A percentile compares a stretch with the other conserved stretches of the same genome.
Conservation (phyloP, 768 basidiomycete genomes). For the Mycena polygramma region DNA sequence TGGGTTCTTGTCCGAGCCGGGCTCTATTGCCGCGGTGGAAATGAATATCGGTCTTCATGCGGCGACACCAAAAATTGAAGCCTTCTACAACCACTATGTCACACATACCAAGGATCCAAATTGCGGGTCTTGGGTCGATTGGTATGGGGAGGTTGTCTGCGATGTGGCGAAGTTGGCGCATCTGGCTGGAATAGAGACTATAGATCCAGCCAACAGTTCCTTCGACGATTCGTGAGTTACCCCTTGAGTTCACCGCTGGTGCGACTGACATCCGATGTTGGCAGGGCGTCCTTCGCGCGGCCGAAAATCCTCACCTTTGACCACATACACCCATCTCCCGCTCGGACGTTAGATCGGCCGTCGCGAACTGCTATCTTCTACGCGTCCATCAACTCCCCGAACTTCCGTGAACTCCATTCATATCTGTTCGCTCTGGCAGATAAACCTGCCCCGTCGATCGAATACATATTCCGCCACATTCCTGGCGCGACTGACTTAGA, state of each 20-base stretch:
- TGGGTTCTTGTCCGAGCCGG: constrained; percentile 63
- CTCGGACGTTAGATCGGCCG: constrained; percentile 59
- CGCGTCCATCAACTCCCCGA: constrained; percentile 71
- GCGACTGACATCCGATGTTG: constrained; percentile 8
- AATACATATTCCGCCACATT: constrained; percentile 83
- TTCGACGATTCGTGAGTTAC: constrained; percentile 45
- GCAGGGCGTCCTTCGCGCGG: constrained; percentile 49
- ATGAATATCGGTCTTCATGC: constrained; percentile 84
- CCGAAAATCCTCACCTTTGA: constrained; percentile 81
- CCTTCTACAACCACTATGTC: constrained; percentile 82
- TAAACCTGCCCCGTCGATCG: constrained; percentile 60
- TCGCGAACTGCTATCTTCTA: constrained; percentile 83
- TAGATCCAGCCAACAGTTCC: constrained; percentile 52
- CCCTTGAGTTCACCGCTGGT: background rate
- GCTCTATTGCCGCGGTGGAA: constrained; percentile 69
- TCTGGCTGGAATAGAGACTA: constrained; percentile 64
- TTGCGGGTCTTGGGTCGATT: constrained; percentile 86
- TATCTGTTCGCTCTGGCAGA: constrained; percentile 69
- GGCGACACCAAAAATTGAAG: constrained; percentile 84
- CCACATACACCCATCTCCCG: constrained; percentile 72
- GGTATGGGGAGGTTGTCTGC: constrained; percentile 83
- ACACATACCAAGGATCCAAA: constrained; percentile 49
- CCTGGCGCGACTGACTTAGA: constrained; percentile 45
- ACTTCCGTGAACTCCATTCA: constrained; percentile 79
- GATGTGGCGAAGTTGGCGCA: constrained; percentile 70